Conservation (phyloP, 106 monocot species). For the Acorus gramineus region DNA sequence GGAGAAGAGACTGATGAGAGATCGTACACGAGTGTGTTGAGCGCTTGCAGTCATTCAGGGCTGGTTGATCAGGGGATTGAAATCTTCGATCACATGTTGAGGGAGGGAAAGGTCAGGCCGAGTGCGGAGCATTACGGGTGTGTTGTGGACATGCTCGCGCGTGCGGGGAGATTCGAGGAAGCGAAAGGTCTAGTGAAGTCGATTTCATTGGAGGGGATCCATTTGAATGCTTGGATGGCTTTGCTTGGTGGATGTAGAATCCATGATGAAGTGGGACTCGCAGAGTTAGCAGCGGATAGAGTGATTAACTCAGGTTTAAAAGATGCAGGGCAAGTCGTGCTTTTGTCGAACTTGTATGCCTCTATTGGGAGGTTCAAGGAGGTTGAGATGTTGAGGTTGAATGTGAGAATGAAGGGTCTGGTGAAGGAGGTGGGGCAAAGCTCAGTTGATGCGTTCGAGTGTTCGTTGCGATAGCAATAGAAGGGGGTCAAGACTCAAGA, state of each 20-base stretch:
- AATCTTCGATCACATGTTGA: slow-evolving; percentile 32
- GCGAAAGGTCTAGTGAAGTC: slow-evolving; percentile 17
- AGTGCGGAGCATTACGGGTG: slow-evolving; percentile 30
- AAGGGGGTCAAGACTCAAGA: no score
- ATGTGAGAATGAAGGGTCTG: slow-evolving; percentile 3
- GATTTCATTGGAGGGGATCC: background rate
- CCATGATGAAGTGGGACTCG: slow-evolving; percentile 9
- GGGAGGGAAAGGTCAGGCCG: slow-evolving; percentile 16
- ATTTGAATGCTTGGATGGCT: slow-evolving; percentile 24
- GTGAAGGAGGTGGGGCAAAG: slow-evolving; percentile 23
- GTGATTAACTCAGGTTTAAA: slow-evolving; percentile 10
- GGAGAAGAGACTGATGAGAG: slow-evolving; percentile 21
- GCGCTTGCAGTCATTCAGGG: slow-evolving; percentile 39
- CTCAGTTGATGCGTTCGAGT: slow-evolving; percentile 16
- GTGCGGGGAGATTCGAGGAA: slow-evolving; percentile 26
- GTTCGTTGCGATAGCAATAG: no score
- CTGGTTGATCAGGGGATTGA: slow-evolving; percentile 27
- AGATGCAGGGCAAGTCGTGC: slow-evolving; percentile 28
- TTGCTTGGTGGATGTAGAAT: slow-evolving; percentile 25
- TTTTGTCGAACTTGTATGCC: slow-evolving; percentile 41
- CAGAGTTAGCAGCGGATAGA: slow-evolving; percentile 15
- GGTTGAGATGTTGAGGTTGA: slow-evolving; percentile 29
- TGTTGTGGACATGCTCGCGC: slow-evolving; percentile 32
- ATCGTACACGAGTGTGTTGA: slow-evolving; percentile 31
- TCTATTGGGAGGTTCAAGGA: slow-evolving; percentile 25